phyloP scores from a whole-genome alignment of 441 rosid genomes.

The Populus hybrid region DNA sequence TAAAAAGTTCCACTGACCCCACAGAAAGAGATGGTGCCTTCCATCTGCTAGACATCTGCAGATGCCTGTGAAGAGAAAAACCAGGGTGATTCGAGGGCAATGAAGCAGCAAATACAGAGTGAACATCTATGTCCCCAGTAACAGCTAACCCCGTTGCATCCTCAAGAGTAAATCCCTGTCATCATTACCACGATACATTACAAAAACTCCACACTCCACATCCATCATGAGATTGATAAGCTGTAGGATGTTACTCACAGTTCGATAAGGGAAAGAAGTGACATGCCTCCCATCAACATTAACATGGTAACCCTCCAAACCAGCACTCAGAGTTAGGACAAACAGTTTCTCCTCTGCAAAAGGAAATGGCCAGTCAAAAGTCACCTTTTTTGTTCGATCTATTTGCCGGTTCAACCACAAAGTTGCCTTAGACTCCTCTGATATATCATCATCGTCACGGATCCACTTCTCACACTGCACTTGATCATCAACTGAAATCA shows the following conservation, averaged over 20 bases:
- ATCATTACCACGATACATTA: conserved; percentile 20
- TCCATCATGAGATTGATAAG: background rate
- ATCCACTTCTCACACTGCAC: conserved; percentile 95
- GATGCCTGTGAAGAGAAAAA: conserved; percentile 70
- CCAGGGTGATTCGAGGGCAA: conserved; percentile 77
- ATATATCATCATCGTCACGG: conserved; percentile 50
- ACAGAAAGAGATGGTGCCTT: conserved; percentile 68
- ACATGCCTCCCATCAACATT: conserved; percentile 83
- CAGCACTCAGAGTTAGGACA: conserved; percentile 78
- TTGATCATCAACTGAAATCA: conserved; percentile 70
- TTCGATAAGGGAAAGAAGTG: conserved; percentile 80
- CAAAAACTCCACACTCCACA: conserved; percentile 15
- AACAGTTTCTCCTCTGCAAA: conserved; percentile 72
- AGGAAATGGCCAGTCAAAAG: conserved; percentile 84
- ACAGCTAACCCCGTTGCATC: conserved; percentile 90
- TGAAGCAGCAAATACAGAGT: conserved; percentile 71
- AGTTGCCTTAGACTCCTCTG: conserved; percentile 59
- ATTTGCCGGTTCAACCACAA: conserved; percentile 85
- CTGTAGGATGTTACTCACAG: conserved; percentile 50
- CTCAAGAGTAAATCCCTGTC: conserved; percentile 88
- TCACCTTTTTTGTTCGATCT: conserved; percentile 58
- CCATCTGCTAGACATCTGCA: conserved; percentile 74
- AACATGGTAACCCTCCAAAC: conserved; percentile 84
- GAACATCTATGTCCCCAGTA: conserved; percentile 76
- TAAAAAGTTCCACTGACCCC: conserved; percentile 64